These are phyloP conservation scores for Xylariaceae sp. DNA, from an alignment of 2,329 filamentous ascomycete genomes.

Conservation along the genomic window DNA sequence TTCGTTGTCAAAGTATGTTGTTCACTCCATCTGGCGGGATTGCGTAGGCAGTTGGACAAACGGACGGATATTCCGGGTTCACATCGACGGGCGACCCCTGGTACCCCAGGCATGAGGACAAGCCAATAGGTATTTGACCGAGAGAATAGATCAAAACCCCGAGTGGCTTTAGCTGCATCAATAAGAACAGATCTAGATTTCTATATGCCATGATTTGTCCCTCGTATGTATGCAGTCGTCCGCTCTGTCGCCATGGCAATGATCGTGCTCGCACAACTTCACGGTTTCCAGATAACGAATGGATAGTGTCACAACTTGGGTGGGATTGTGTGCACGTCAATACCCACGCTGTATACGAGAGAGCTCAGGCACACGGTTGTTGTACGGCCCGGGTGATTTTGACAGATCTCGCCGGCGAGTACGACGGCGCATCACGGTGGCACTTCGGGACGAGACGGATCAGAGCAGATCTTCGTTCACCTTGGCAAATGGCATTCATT, in stretches of 20 bases:
- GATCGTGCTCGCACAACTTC: no score
- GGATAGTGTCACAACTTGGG: no score
- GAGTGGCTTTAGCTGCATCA: slow-evolving; percentile 10
- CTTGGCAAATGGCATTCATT: neutral
- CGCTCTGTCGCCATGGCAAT: neutral
- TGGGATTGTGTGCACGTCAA: neutral
- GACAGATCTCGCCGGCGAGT: neutral
- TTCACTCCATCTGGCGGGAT: no score
- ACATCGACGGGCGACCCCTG: neutral
- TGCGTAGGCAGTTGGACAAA: neutral
- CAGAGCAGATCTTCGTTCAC: neutral
- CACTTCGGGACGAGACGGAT: neutral
- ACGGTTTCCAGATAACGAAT: no score
- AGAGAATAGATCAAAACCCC: neutral
- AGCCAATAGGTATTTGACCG: neutral
- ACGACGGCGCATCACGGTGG: neutral
- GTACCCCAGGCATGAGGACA: neutral
- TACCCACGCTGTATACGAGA: neutral
- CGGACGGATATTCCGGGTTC: neutral
- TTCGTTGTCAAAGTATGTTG: no score
- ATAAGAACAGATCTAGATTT: slow-evolving; percentile 3
- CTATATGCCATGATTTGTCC: neutral
- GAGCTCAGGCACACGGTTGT: neutral
- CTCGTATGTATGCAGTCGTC: neutral
- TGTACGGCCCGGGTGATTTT: neutral